These are phyloP conservation scores for Ligustrum vulgare DNA, from an alignment of 257 asterid species.

Conservation along the genomic window DNA sequence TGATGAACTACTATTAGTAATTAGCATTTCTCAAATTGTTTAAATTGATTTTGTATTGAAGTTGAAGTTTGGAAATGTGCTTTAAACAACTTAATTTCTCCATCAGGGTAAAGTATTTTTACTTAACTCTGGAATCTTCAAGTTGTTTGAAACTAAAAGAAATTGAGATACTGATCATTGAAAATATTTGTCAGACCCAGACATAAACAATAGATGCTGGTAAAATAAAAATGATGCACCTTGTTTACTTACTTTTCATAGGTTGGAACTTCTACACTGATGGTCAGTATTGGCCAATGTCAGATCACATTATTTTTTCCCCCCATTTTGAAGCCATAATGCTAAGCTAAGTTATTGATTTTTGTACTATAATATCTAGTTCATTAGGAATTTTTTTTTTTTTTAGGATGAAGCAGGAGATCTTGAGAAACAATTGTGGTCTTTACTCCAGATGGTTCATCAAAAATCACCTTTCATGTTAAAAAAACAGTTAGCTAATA, in stretches of 20 bases:
- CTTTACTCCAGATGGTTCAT: neutral
- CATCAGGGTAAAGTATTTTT: neutral
- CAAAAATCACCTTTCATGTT: neutral
- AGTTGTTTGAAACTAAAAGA: neutral
- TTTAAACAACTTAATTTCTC: neutral
- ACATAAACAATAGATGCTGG: neutral
- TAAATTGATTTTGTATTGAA: no score
- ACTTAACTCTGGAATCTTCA: neutral
- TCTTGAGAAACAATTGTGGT: neutral
- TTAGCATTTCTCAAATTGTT: neutral
- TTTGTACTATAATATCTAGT: neutral
- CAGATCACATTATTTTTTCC: neutral
- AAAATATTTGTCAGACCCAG: neutral
- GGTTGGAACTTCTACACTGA: neutral
- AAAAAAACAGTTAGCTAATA: neutral
- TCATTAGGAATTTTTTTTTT: neutral
- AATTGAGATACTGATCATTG: no score
- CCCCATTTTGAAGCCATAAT: no score
- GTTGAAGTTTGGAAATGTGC: neutral
- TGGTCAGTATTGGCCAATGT: neutral
- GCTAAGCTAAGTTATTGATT: no score
- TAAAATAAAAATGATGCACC: neutral
- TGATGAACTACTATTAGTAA: neutral
- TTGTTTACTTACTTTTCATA: neutral
- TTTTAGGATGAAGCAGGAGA: no score